Conservation (phyloP, 805 yeast genomes). For the Brettanomyces sp. region DNA sequence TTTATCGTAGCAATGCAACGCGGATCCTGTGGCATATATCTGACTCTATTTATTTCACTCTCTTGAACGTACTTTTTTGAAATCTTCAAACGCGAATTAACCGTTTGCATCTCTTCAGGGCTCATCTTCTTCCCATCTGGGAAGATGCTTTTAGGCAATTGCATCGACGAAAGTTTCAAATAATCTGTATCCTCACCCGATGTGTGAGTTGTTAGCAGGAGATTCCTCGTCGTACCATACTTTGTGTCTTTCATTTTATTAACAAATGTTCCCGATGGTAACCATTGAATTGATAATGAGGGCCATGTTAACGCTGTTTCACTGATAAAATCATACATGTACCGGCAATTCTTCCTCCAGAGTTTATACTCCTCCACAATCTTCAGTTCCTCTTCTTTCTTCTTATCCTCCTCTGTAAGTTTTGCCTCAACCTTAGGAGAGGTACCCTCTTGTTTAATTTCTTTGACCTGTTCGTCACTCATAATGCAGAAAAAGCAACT, state of each 20-base stretch:
- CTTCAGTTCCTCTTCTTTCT: constrained; percentile 30
- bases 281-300: constrained; percentile 70
- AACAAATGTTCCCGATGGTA: constrained; percentile 34
- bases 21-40: constrained; percentile 57
- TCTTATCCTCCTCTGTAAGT: constrained; percentile 6
- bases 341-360: constrained; percentile 75
- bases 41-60: constrained; percentile 64
- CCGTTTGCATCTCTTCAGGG: constrained; percentile 22
- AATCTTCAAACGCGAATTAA: constrained; percentile 49
- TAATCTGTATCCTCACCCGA: constrained; percentile 60
- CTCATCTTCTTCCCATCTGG: constrained; percentile 15
- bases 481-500: not conserved
- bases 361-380: constrained; percentile 61
- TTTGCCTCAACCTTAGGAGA: not conserved
- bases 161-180: constrained; percentile 55
- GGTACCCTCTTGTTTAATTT: too few species aligned
- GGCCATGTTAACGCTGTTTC: constrained; percentile 82
- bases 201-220: constrained; percentile 66
- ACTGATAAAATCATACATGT: constrained; percentile 74
- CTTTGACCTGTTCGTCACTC: not conserved
- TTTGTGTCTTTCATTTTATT: constrained; percentile 19
- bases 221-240: constrained; percentile 30
- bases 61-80: constrained; percentile 50
- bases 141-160: constrained; percentile 39
- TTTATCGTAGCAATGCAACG: constrained; percentile 54